These are phyloP conservation scores for Sporothrix schenckii DNA, from an alignment of 2,329 filamentous ascomycete genomes.

Conservation along the genomic window DNA sequence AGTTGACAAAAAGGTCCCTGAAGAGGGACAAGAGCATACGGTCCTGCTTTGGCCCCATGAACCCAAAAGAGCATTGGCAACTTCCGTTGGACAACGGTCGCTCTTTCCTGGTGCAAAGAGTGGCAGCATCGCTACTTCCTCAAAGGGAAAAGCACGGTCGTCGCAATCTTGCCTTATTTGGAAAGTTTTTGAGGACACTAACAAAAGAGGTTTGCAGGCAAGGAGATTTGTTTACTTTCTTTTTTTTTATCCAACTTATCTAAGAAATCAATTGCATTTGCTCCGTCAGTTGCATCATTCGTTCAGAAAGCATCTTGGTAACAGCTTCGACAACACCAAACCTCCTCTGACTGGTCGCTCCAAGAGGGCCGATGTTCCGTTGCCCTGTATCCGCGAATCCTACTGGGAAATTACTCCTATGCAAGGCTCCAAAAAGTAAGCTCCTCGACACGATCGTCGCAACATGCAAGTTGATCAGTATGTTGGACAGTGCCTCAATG, in stretches of 20 bases:
- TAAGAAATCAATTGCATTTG: background rate
- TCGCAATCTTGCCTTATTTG: background rate
- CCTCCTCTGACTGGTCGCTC: no score
- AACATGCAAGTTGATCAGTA: no score
- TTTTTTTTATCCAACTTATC: background rate
- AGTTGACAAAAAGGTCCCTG: background rate
- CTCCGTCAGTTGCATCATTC: background rate
- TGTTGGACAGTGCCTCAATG: background rate
- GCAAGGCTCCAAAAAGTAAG: no score
- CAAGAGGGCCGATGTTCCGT: no score
- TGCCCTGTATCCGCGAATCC: background rate
- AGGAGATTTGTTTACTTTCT: constrained; percentile 9
- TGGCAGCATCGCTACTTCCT: background rate
- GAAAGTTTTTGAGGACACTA: background rate
- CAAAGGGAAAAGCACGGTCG: background rate
- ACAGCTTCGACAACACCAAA: no score
- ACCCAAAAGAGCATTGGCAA: background rate
- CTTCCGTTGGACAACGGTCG: background rate
- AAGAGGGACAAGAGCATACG: background rate
- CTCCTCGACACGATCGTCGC: no score
- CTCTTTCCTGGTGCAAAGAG: background rate
- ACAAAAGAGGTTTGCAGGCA: background rate
- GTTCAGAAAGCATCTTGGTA: no score
- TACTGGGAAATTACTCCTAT: background rate
- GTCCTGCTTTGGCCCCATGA: background rate